phyloP scores from a whole-genome alignment of 139 green algal genomes.

The Zygnema circumcarinatum region DNA sequence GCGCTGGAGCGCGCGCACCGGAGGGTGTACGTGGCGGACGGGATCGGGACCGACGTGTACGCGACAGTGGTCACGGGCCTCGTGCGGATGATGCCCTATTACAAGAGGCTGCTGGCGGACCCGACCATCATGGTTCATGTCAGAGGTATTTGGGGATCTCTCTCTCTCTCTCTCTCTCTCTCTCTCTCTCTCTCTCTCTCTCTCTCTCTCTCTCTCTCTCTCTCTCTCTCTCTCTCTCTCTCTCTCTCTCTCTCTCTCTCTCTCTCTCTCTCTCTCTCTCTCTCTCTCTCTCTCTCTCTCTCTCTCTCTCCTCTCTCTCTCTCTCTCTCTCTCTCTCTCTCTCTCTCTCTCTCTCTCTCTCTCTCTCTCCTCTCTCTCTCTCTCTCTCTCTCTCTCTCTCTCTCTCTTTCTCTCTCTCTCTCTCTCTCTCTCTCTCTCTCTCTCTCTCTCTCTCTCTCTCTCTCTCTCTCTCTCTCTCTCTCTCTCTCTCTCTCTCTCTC shows the following conservation, averaged over 20 bases:
- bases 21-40: constrained; percentile 24
- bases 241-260: not conserved
- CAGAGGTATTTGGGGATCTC: not conserved
- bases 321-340: not conserved
- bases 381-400: not conserved
- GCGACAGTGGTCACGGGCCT: not conserved
- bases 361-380: not conserved
- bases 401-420: not conserved
- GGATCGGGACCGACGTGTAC: not conserved
- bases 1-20: not conserved
- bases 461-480: not conserved
- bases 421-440: not conserved
- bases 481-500: not conserved
- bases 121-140: constrained; percentile 39
- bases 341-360: not conserved
- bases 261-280: not conserved
- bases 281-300: not conserved
- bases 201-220: not conserved
- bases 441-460: not conserved
- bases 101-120: constrained; percentile 26
- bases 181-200: not conserved
- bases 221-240: not conserved
- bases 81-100: constrained; percentile 32
- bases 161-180: not conserved
- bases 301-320: not conserved